Percentiles rank a stretch among this genome's conserved stretches.
phyloP scores from a whole-genome alignment of 2,329 filamentous ascomycete genomes.

The Alternaria sp. region DNA sequence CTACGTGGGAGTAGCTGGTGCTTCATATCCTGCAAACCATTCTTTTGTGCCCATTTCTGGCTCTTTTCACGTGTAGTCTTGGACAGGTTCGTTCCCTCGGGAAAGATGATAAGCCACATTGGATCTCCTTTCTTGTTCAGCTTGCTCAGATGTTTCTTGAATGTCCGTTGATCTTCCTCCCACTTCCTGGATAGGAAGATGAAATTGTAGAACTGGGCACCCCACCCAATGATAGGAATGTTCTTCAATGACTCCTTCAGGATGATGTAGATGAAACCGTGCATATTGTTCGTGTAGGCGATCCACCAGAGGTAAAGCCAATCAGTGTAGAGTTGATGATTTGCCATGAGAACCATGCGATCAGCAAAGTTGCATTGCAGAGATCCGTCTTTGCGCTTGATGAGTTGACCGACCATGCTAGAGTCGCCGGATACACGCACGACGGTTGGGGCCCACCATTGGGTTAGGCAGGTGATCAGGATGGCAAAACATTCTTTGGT shows the following conservation, averaged over 20 bases:
- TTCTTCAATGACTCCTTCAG: constrained; percentile 86
- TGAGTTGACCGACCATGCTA: constrained; percentile 78
- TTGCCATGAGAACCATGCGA: constrained; percentile 82
- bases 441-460: constrained; percentile 86
- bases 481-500: constrained; percentile 87
- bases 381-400: constrained; percentile 72
- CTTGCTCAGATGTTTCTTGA: constrained; percentile 76
- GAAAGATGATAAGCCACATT: constrained; percentile 91
- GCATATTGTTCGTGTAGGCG: constrained; percentile 83
- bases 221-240: constrained; percentile 79
- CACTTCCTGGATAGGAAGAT: constrained; percentile 93
- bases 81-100: constrained; percentile 85
- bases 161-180: constrained; percentile 77
- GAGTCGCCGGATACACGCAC: constrained; percentile 85
- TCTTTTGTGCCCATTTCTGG: constrained; percentile 78
- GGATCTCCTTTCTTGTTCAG: constrained; percentile 75
- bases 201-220: constrained; percentile 87
- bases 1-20: constrained; percentile 81
- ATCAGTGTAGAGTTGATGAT: constrained; percentile 89
- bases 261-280: constrained; percentile 89
- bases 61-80: constrained; percentile 74
- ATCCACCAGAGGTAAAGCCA: constrained; percentile 96
- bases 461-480: constrained; percentile 78
- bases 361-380: constrained; percentile 83
- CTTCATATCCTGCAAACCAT: constrained; percentile 73